Percentiles rank a stretch among this genome's conserved stretches.
These are phyloP conservation scores for Cyathus pygmaeus DNA, from an alignment of 1,284 basidiomycete genomes.

Conservation along the genomic window DNA sequence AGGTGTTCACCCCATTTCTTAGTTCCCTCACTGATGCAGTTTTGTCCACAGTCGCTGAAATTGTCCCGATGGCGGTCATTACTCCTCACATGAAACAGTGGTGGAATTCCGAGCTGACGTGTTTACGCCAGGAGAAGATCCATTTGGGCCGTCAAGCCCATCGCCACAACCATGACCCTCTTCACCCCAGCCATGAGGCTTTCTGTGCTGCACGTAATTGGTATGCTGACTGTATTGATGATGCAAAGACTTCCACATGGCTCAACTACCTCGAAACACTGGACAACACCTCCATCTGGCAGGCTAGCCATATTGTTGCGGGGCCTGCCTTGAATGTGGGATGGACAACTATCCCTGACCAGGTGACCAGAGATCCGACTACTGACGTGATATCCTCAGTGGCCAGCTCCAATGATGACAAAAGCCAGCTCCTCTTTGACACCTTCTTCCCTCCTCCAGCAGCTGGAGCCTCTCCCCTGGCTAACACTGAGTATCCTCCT, in stretches of 20 bases:
- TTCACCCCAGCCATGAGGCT: neutral
- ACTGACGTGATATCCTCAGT: neutral
- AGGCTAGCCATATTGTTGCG: neutral
- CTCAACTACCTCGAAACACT: neutral
- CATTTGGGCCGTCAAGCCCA: neutral
- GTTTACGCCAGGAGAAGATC: neutral
- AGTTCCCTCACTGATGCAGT: neutral
- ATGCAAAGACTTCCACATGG: neutral
- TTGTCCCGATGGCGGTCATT: neutral
- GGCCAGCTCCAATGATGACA: conserved; percentile 2
- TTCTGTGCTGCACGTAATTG: neutral
- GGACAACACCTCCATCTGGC: neutral
- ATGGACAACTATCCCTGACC: neutral
- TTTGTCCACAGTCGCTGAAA: neutral
- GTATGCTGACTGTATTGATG: neutral
- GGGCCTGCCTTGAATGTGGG: neutral
- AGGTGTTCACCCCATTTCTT: neutral
- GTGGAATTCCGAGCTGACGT: neutral
- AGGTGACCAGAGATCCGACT: neutral
- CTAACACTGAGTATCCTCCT: neutral
- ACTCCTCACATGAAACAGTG: neutral
- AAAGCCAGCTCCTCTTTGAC: conserved; percentile 2
- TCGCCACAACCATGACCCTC: neutral
- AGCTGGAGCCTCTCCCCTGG: neutral
- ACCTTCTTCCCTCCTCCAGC: conserved; percentile 11